Evolutionary conservation across 2,329 filamentous ascomycete genomes (phyloP), one percentile per base, ranked within the genome.

Genomic region (Colletotrichum ledebouriae): DNA sequence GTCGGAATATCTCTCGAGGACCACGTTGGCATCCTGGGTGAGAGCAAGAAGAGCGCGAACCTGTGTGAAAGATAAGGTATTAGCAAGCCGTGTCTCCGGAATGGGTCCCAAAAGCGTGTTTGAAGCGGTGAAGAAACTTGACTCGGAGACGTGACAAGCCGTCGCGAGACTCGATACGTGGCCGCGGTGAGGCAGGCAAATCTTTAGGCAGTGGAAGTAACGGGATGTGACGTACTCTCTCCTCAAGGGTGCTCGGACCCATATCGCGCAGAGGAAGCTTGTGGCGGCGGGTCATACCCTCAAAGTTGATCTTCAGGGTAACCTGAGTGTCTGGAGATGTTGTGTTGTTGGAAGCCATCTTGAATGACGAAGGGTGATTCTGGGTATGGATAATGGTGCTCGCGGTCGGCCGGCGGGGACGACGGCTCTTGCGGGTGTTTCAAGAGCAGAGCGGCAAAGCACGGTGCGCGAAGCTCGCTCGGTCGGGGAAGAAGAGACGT

Each of bases 1-100:
- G 81, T 99, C 96, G 72, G 96, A 98, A 83, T 94, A 99, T 73
- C 96, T 93, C 84, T 98, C 94, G 75, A 98, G 90, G 75, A 90
- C 80, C 77, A 91, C 86, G 59, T 87, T 80, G 69, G 88, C 84
- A 75, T 89, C 85, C 55, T 85, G 76, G 39, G 88, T 85, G 73
- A 97, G 89, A 70, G 84, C 81, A 59, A 97, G 88, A 62, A 91
- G 82, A 71, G 82, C 80, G 72, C 92, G 92, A 73, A 97, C 86
- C 93, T 95, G 15, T 37, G 42, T 9, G 29, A 29, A 6, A 50
- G 46, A 71, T 52, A 68, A 20, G 20, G 10, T 22, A 52, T 69
- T 39, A 69, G 67, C 37, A 50, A 11, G 47, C 6, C 22, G 12
- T 13, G 15, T 52, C 29, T n/a, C 25, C 47, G 4, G n/a, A 15